These are phyloP conservation scores for Chlorencoelia australis DNA, from an alignment of 2,329 filamentous ascomycete genomes.

Conservation along the genomic window DNA sequence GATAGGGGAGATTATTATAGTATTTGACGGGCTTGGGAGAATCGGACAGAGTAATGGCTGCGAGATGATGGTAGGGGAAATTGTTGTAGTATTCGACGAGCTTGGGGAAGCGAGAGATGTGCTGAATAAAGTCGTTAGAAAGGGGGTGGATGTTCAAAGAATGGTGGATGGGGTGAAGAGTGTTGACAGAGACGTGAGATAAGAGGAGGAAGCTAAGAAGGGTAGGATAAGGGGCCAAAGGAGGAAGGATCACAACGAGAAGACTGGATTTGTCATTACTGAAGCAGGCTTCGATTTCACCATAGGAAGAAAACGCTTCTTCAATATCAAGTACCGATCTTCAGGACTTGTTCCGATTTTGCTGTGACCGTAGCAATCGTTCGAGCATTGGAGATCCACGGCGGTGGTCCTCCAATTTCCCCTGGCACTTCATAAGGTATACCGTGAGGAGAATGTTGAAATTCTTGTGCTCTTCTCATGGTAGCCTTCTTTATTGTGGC, in stretches of 20 bases:
- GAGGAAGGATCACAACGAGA: slow-evolving; percentile 69
- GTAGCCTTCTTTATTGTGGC: slow-evolving; percentile 93
- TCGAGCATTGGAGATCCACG: slow-evolving; percentile 91
- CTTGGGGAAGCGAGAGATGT: slow-evolving; percentile 32
- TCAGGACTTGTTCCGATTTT: slow-evolving; percentile 84
- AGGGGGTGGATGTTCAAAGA: too few relatives aligned
- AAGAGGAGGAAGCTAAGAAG: too few relatives aligned
- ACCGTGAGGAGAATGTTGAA: slow-evolving; percentile 88
- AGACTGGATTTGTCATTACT: slow-evolving; percentile 88
- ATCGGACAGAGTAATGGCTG: too few relatives aligned
- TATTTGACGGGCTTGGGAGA: too few relatives aligned
- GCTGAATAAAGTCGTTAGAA: too few relatives aligned
- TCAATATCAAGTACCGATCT: slow-evolving; percentile 98
- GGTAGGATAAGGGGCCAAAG: too few relatives aligned
- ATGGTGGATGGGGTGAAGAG: too few relatives aligned
- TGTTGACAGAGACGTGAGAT: too few relatives aligned
- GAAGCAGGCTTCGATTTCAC: slow-evolving; percentile 99
- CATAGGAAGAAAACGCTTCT: slow-evolving; percentile 98
- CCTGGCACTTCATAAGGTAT: slow-evolving; percentile 85
- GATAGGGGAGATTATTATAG: too few relatives aligned
- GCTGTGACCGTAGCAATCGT: slow-evolving; percentile 95
- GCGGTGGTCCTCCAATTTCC: slow-evolving; percentile 86
- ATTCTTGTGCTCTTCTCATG: slow-evolving; percentile 74
- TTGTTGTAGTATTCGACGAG: too few relatives aligned
- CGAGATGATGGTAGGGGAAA: too few relatives aligned